Evolutionary conservation across 2,329 filamentous ascomycete species (phyloP).

Genomic region (Calonectria ilicicola): DNA sequence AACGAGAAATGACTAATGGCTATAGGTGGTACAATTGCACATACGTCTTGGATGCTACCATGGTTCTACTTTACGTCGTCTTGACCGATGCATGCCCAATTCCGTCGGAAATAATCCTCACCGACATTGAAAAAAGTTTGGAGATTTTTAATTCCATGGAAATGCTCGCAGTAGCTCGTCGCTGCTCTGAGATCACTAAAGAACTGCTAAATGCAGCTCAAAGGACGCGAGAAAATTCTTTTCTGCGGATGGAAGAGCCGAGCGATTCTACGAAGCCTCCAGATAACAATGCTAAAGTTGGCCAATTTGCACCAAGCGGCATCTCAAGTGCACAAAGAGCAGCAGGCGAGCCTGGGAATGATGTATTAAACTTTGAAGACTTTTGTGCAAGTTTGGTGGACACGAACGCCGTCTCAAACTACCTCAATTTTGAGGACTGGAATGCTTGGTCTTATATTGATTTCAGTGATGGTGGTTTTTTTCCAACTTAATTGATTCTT

Average conservation of each 20-base stretch:
- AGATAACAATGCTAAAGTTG: background rate
- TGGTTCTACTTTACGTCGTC: background rate
- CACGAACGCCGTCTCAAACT: background rate
- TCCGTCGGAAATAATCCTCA: background rate
- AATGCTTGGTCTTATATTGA: background rate
- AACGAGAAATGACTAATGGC: background rate
- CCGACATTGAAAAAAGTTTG: background rate
- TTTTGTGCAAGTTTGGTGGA: background rate
- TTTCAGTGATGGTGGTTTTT: background rate
- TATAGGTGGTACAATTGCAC: background rate
- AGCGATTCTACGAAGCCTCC: background rate
- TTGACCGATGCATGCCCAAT: background rate
- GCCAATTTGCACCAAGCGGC: background rate
- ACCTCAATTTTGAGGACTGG: background rate
- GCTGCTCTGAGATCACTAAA: background rate
- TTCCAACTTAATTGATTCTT: background rate
- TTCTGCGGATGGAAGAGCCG: background rate
- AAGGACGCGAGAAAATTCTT: background rate
- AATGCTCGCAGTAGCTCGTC: background rate
- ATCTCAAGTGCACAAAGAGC: background rate
- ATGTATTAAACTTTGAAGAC: background rate
- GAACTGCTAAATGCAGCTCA: background rate
- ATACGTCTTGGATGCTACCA: background rate
- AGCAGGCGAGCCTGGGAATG: background rate
- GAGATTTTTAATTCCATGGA: background rate